Percentiles rank a stretch among this genome's conserved stretches.
phyloP scores from a whole-genome alignment of 2,329 filamentous ascomycete genomes.

The Colletotrichum magnum region DNA sequence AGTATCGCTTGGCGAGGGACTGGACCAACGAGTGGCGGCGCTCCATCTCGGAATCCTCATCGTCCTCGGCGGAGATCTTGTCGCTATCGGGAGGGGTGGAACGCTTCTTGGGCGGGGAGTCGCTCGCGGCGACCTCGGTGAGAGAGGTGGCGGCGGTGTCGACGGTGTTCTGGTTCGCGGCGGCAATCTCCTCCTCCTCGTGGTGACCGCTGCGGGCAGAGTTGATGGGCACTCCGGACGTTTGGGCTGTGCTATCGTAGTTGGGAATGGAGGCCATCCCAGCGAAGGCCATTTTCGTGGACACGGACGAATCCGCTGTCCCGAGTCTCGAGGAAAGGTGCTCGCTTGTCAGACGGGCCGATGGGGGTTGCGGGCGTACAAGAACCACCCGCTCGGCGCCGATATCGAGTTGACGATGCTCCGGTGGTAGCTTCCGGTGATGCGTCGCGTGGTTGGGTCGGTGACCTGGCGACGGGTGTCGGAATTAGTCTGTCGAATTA shows the following conservation, averaged over 20 bases:
- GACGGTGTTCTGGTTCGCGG: conserved; percentile 46
- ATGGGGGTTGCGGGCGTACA: conserved; percentile 9
- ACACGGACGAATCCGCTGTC: conserved; percentile 6
- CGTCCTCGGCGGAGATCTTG: conserved; percentile 51
- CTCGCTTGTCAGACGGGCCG: conserved; percentile 24
- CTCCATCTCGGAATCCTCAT: conserved; percentile 61
- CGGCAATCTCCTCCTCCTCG: conserved; percentile 46
- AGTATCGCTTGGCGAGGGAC: conserved; percentile 67
- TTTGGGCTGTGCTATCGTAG: conserved; percentile 64
- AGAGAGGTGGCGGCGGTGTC: conserved; percentile 54
- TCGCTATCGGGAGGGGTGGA: conserved; percentile 38
- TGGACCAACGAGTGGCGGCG: conserved; percentile 68
- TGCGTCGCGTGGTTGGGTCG: conserved; percentile 3
- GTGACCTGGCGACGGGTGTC: neutral
- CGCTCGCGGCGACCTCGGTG: conserved; percentile 52
- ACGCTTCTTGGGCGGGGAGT: conserved; percentile 42
- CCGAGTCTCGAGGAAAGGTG: neutral
- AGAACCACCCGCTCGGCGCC: conserved; percentile 19
- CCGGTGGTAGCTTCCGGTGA: neutral
- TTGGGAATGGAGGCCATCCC: conserved; percentile 57
- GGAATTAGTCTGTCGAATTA: conserved; percentile 21
- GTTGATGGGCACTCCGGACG: conserved; percentile 53
- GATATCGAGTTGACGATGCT: neutral
- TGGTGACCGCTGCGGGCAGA: conserved; percentile 46
- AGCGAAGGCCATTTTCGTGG: conserved; percentile 56